Evolutionary conservation across 768 basidiomycete genomes (phyloP), one percentile per base, ranked within the genome.

Genomic region (Sutorius australiensis): DNA sequence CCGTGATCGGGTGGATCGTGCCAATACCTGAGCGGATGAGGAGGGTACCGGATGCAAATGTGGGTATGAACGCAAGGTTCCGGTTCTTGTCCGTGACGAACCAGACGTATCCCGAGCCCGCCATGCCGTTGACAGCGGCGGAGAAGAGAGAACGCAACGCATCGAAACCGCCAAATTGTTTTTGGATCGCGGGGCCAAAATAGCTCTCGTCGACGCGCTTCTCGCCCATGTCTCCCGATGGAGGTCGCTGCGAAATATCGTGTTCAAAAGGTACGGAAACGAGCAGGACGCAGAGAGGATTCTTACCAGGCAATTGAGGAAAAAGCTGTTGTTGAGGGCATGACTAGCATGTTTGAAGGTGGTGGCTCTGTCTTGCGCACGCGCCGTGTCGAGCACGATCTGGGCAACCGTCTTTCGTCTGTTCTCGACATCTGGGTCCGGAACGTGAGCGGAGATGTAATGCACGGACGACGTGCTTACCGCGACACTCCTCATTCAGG

Each of bases 321-420:
- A 98, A 80, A 92, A 98, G 61, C 85, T 84, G 70, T 97, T 98
- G 74, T 98, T 99, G 56, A 98, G 75, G 6, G 95, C 91, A 43
- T 92, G 80, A 57, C 88, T 88, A 4, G 95, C 93, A 64, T 95
- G 93, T 71, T 90, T 95, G 72, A 94, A 98, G 24, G 83, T 81
- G 48, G 95, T 71, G 1, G 83, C 78, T 48, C 82, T 72, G 21
- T 80, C 73, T 39, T 80, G 80, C 30, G 81, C 72, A 14, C 73
- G 61, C 0, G 92, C 81, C 10, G 87, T 82, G 33, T 78, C 77
- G 31, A 91, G 77, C 24, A 95, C 79, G 21, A 87, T 88, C 63
- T 92, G 83, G 0, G 80, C 78, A 31, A 95, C 80, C 46, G 75
- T 80, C 61, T 75, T 70, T 57, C 76, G 77, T 58, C 80, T 79